Conservation (phyloP, 2,329 filamentous ascomycete genomes). For the Neofusicoccum parvum region DNA sequence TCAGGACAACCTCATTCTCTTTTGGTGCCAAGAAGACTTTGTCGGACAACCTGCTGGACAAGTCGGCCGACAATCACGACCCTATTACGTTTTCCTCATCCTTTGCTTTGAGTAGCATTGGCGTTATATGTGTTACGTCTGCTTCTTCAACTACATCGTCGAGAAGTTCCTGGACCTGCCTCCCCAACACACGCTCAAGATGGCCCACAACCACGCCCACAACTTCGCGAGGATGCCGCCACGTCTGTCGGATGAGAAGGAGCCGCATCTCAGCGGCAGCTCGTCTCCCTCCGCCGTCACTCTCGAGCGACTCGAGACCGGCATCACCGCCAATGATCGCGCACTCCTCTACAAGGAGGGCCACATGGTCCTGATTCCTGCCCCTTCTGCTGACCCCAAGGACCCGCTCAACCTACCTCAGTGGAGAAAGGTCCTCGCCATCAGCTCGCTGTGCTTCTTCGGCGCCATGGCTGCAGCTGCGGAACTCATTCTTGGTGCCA, state of each 20-base stretch:
- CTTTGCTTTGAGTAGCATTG: not conserved
- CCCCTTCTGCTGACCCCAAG: constrained; percentile 23
- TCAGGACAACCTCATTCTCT: not conserved
- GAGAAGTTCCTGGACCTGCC: not conserved
- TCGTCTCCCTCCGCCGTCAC: not conserved
- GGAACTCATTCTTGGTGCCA: constrained; percentile 33
- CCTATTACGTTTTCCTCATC: not conserved
- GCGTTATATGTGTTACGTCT: not conserved
- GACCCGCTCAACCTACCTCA: constrained; percentile 27
- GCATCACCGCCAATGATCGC: not conserved
- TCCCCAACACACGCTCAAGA: not conserved
- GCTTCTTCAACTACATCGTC: not conserved
- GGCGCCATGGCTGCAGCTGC: constrained; percentile 32
- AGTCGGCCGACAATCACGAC: not conserved
- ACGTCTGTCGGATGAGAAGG: not conserved
- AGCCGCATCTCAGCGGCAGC: not conserved
- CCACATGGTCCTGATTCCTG: constrained; percentile 20
- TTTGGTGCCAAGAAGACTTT: not conserved
- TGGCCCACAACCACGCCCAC: not conserved
- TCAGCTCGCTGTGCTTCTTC: constrained; percentile 26
- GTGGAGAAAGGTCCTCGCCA: constrained; percentile 24
- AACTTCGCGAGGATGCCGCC: not conserved
- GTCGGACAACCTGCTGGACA: not conserved
- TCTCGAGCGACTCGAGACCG: not conserved
- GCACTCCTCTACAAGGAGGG: constrained; percentile 20